Base-by-base conservation (phyloP, 2,329 filamentous ascomycete species). In the Stagonosporopsis vannaccii region DNA sequence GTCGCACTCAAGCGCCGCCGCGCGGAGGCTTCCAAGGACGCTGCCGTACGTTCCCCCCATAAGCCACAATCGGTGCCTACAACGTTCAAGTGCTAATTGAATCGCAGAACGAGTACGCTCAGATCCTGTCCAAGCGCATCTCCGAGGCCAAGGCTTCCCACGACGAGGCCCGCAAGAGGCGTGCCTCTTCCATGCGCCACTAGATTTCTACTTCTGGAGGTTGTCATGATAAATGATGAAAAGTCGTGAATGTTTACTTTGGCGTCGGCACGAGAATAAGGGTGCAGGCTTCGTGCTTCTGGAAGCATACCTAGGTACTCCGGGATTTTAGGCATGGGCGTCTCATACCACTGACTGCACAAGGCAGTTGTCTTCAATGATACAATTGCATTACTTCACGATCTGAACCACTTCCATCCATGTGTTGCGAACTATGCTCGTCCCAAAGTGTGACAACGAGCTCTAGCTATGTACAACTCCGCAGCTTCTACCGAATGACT, bases 1-100 rank as follows among this genome's bases (percentile, higher is more conserved):
- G 85, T 96, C 77, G 94, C 95, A 77, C 90, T 99, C 84, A 99
- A 99, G 92, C 92, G 94, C 82, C 94, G 95, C 82, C 91, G 92
- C 79, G 84, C 93, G 77, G 95, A 99, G 87, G 90, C 93, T 83
- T 88, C 92, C 85, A 97, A 97, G 89, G 95, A 99, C 80, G 94
- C 96, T 86, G 95, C 95, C 78, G 95, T 97, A 92, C 79, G 90
- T 63, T 53, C 17, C 32, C 12, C 25, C 22, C 15, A 51, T 49
- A 32, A 32, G 35, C 46, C 33, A 22, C 25, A 4, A 32, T 11
- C 19, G 9, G 17, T 28, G 6, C 1, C 2, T 23, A 19, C 17
- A 39, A 23, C 8, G 30, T 9, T 6, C 17, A 17, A 7, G 54
- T 35, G 35, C 65, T 69, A 55, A 69, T 40, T 37, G 4, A 36